Conservation (phyloP, 768 basidiomycete genomes). For the Tricholomella constricta region DNA sequence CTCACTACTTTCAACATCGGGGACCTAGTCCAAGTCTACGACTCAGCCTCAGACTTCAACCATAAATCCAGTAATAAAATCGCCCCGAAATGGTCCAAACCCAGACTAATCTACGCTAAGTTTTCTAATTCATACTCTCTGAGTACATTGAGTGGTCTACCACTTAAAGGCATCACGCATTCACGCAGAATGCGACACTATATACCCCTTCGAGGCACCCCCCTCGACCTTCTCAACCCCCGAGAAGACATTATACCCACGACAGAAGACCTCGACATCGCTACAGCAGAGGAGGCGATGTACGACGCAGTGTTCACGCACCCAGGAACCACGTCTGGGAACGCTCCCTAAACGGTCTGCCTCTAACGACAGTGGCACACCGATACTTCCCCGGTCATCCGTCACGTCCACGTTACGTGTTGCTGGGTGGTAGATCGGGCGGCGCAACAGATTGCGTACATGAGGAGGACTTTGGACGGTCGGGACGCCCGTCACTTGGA, state of each 20-base stretch:
- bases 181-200: slow-evolving; percentile 1
- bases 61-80: slow-evolving; percentile 5
- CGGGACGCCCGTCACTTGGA: no score
- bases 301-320: no score
- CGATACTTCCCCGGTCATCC: not conserved
- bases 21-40: slow-evolving; percentile 3
- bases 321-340: no score
- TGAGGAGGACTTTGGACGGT: no score
- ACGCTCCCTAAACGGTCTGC: no score
- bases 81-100: slow-evolving; percentile 3
- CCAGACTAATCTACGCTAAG: slow-evolving; percentile 4
- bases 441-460: no score
- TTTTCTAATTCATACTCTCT: slow-evolving; percentile 4
- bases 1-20: slow-evolving; percentile 1
- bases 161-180: slow-evolving; percentile 2
- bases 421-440: not conserved
- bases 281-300: not conserved
- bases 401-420: not conserved
- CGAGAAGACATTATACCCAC: not conserved
- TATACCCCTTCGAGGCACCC: no score
- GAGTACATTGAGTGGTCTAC: not conserved
- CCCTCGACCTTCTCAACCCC: no score
- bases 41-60: slow-evolving; percentile 1
- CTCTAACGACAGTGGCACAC: not conserved
- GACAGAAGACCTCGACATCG: not conserved